Evolutionary conservation across 1,139 yeast species (phyloP).

Genomic region (Yamadazyma spencermartinsiae): DNA sequence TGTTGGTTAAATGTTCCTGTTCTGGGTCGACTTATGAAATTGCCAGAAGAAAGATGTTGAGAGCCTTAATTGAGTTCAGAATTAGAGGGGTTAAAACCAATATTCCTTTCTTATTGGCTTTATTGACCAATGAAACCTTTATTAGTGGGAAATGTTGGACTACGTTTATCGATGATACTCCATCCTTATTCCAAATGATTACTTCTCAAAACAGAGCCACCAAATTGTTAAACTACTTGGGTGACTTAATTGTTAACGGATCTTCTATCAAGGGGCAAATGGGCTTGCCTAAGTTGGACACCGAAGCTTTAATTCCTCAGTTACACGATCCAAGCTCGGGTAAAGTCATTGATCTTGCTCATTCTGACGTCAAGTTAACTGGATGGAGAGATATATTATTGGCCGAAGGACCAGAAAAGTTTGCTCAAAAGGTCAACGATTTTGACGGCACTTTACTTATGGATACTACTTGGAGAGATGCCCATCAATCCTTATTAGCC

Average conservation of each 20-base stretch:
- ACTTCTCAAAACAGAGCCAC: constrained; percentile 96
- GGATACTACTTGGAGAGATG: constrained; percentile 99
- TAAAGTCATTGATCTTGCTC: constrained; percentile 52
- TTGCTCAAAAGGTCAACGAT: constrained; percentile 82
- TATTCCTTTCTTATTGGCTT: constrained; percentile 92
- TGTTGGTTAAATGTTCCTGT: constrained; percentile 97
- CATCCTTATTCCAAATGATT: constrained; percentile 92
- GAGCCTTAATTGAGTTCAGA: constrained; percentile 95
- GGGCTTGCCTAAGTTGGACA: constrained; percentile 80
- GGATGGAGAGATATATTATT: constrained; percentile 93
- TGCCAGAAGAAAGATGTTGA: constrained; percentile 94
- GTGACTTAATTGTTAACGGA: constrained; percentile 93
- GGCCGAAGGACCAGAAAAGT: constrained; percentile 82
- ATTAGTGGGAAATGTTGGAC: constrained; percentile 94
- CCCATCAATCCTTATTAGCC: constrained; percentile 97
- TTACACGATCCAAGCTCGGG: constrained; percentile 62
- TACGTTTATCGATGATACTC: constrained; percentile 97
- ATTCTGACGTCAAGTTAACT: constrained; percentile 43
- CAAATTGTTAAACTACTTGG: constrained; percentile 83
- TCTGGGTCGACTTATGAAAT: constrained; percentile 96
- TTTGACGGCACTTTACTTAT: constrained; percentile 87
- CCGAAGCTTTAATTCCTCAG: constrained; percentile 74
- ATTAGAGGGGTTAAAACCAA: constrained; percentile 98
- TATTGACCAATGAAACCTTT: constrained; percentile 89
- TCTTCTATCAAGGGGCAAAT: constrained; percentile 93